Conservation (phyloP, 129 eudicot genomes). For the Helianthus tuberosus region DNA sequence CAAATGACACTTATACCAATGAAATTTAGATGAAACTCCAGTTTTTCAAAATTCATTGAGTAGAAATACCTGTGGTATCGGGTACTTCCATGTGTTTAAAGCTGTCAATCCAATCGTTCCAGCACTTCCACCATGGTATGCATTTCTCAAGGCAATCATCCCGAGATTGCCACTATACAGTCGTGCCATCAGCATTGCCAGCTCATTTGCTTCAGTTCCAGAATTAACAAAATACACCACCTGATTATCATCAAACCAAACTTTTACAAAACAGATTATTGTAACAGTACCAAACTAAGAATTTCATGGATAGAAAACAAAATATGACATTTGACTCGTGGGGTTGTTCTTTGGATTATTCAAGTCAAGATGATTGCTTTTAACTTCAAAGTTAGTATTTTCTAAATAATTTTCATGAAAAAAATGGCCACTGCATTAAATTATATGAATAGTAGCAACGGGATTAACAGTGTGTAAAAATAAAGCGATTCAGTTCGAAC, state of each 20-base stretch:
- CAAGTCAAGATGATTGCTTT: conserved; percentile 2
- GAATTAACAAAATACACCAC: conserved; percentile 98
- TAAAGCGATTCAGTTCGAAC: not conserved
- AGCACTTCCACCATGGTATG: conserved; percentile 97
- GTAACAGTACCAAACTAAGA: not conserved
- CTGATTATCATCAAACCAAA: conserved; percentile 43
- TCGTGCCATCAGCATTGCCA: conserved; percentile 93
- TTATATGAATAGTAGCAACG: not conserved
- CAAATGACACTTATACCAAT: not conserved
- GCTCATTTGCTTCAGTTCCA: conserved; percentile 97
- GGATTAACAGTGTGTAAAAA: not conserved
- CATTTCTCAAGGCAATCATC: conserved; percentile 83
- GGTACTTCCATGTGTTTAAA: conserved; percentile 92
- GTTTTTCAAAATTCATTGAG: conserved; percentile 8
- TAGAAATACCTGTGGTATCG: conserved; percentile 76
- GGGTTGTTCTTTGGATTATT: not conserved
- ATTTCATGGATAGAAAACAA: not conserved
- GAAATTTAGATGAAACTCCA: not conserved
- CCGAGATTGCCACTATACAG: conserved; percentile 87
- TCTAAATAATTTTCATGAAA: not conserved
- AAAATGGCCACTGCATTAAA: not conserved
- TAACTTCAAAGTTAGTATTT: not conserved
- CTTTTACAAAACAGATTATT: not conserved
- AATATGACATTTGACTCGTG: conserved; percentile 1
- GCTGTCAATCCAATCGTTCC: conserved; percentile 93